A percentile compares a stretch with the other conserved stretches of the same genome.
Conservation (phyloP, 2,329 filamentous ascomycete genomes). For the Stenocarpella maydis region DNA sequence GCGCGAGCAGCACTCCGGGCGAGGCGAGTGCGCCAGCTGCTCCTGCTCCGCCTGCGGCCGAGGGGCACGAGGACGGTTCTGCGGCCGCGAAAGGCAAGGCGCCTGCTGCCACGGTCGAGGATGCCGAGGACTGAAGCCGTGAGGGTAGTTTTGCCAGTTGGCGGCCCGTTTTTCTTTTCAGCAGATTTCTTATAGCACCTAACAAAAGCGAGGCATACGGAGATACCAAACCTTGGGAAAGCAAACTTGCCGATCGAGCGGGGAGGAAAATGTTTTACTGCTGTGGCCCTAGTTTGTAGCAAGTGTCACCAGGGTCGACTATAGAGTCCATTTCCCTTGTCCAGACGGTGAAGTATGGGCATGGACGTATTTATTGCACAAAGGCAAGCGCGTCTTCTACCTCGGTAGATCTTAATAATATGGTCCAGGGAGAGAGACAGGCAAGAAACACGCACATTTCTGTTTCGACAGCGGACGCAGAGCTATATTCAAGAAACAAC, state of each 20-base stretch:
- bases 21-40: conserved; percentile 8
- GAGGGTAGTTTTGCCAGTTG: background rate
- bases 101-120: conserved; percentile 31
- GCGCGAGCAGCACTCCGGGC: background rate
- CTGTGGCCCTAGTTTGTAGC: background rate
- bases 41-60: conserved; percentile 1
- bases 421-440: too few species aligned
- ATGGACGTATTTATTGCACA: too few species aligned
- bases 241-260: too few species aligned
- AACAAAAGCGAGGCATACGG: conserved; percentile 12
- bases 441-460: too few species aligned
- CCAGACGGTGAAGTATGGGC: too few species aligned
- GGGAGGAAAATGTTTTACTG: background rate
- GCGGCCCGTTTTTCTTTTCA: too few species aligned
- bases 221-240: conserved; percentile 28
- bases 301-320: too few species aligned
- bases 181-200: conserved; percentile 16
- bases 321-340: too few species aligned
- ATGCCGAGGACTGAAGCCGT: conserved; percentile 30
- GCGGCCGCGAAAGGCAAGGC: conserved; percentile 43
- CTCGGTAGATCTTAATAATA: too few species aligned
- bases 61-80: conserved; percentile 35
- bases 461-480: too few species aligned
- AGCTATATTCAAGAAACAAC: too few species aligned
- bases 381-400: too few species aligned